Base-by-base conservation (phyloP, 352 stramenopile genomes). In the Pythium aquatile region DNA sequence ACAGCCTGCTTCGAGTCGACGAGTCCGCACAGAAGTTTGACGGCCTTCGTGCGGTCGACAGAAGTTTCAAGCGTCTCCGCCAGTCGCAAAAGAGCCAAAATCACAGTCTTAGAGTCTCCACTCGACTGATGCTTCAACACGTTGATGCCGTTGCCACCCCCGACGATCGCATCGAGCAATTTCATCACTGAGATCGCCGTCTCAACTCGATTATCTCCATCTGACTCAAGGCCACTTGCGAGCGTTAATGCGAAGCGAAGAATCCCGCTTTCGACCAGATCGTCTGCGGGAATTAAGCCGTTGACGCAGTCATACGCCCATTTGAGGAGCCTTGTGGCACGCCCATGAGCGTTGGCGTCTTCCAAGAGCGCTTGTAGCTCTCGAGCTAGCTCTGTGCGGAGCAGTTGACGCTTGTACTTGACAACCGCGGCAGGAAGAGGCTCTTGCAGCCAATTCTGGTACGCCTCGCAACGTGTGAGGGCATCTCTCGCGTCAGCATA, bases 381-480 rank as follows among this genome's bases (percentile, higher is more conserved):
- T n/a, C 30, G 24, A 1, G 39, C 28, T 4, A 62, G n/a, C 29
- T 54, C 26, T 16, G 39, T 24, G 9, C 55, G 55, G 0, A 32
- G 14, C 13, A 62, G 40, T 17, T 62, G 55, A 9, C 46, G 57
- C 30, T 56, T 56, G 26, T 32, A 56, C 32, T 63, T 63, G 2
- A 32, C 7, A 8, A 48, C 35, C 1, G 44, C 28, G 6, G 44
- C 9, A 4, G 57, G 57, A 3, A 35, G 2, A 26, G 57, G 44
- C 57, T 63, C 57, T 9, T 37, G 26, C 8, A 63, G 42, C 57
- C 57, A 63, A 14, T 55, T 8, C 16, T 55, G 26, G 13, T 56
- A 32, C 1, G 44, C 57, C 7, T 56, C 29, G n/a, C 57, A 63
- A 20, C 57, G 57, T 11, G 16, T 20, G 44, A 63, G 5, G 5